Evolutionary conservation across 257 asterid species (phyloP).

Genomic region (Datura wrightii): DNA sequence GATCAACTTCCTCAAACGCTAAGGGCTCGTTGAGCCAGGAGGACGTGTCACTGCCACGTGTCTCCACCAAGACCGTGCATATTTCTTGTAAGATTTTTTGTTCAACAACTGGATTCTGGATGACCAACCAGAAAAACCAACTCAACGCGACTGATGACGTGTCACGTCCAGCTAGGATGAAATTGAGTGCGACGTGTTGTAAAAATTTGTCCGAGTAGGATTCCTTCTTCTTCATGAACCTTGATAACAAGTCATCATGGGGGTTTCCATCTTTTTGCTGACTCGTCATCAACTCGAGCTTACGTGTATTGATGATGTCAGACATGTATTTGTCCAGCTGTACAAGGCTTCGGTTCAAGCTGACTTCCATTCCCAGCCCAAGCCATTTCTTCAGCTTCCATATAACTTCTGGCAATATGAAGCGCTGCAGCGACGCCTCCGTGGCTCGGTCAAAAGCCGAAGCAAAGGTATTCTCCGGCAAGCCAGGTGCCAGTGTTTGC

Average conservation of each 20-base stretch:
- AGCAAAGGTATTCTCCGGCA: slow-evolving; percentile 76
- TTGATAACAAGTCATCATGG: slow-evolving; percentile 78
- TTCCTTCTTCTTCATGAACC: slow-evolving; percentile 90
- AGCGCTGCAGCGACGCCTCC: slow-evolving; percentile 83
- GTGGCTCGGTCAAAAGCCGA: slow-evolving; percentile 92
- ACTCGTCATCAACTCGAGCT: slow-evolving; percentile 59
- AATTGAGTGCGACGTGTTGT: slow-evolving; percentile 88
- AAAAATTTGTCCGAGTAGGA: slow-evolving; percentile 69
- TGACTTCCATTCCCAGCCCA: slow-evolving; percentile 84
- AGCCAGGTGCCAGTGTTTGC: slow-evolving; percentile 63
- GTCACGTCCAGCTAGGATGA: slow-evolving; percentile 96
- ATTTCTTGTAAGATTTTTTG: slow-evolving; percentile 62
- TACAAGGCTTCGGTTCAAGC: slow-evolving; percentile 74
- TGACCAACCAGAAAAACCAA: slow-evolving; percentile 92
- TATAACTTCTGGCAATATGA: slow-evolving; percentile 74
- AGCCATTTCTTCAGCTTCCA: slow-evolving; percentile 93
- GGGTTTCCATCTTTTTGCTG: slow-evolving; percentile 61
- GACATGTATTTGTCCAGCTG: slow-evolving; percentile 75
- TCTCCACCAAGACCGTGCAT: slow-evolving; percentile 61
- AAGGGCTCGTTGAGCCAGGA: slow-evolving; percentile 68
- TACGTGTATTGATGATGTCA: slow-evolving; percentile 63
- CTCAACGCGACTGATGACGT: slow-evolving; percentile 90
- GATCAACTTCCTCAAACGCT: slow-evolving; percentile 74
- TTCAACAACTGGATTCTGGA: slow-evolving; percentile 69
- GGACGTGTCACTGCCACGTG: slow-evolving; percentile 61